Evolutionary conservation across 306 rosid species (phyloP).

Genomic region (Corylus avellana): DNA sequence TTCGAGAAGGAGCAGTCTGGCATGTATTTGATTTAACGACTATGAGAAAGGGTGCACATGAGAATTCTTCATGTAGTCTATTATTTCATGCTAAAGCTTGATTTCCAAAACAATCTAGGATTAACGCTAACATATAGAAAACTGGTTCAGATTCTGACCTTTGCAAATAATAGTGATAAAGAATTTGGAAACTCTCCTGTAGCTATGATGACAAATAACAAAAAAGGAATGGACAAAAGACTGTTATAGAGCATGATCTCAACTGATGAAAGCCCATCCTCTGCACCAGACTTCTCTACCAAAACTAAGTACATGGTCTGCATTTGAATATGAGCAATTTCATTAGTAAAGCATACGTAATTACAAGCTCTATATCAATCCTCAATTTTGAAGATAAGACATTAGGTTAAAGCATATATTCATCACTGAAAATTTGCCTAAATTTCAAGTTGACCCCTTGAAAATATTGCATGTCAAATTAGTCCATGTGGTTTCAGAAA

Average conservation of each 20-base stretch:
- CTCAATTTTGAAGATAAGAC: neutral
- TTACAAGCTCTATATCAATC: neutral
- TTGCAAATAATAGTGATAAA: slow-evolving; percentile 64
- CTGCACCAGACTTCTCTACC: slow-evolving; percentile 96
- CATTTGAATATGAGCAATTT: slow-evolving; percentile 26
- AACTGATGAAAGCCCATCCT: slow-evolving; percentile 83
- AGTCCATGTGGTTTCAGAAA: neutral
- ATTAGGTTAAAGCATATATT: neutral
- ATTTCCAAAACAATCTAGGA: slow-evolving; percentile 4
- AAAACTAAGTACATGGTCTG: slow-evolving; percentile 98
- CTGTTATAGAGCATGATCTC: slow-evolving; percentile 98
- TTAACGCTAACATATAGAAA: slow-evolving; percentile 21
- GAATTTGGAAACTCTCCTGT: slow-evolving; percentile 92
- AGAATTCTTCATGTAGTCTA: slow-evolving; percentile 4
- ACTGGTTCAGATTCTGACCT: slow-evolving; percentile 53
- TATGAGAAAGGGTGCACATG: neutral
- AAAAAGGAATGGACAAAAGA: slow-evolving; percentile 86
- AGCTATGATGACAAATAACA: slow-evolving; percentile 79
- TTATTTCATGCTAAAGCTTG: slow-evolving; percentile 11
- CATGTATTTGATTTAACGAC: neutral
- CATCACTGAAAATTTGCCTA: neutral
- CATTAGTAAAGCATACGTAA: slow-evolving; percentile 30
- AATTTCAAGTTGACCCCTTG: neutral
- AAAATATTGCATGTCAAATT: neutral
- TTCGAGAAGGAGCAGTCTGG: neutral